Evolutionary conservation across 208 protist genomes (phyloP).

Genomic region (Leishmania aethiopica): DNA sequence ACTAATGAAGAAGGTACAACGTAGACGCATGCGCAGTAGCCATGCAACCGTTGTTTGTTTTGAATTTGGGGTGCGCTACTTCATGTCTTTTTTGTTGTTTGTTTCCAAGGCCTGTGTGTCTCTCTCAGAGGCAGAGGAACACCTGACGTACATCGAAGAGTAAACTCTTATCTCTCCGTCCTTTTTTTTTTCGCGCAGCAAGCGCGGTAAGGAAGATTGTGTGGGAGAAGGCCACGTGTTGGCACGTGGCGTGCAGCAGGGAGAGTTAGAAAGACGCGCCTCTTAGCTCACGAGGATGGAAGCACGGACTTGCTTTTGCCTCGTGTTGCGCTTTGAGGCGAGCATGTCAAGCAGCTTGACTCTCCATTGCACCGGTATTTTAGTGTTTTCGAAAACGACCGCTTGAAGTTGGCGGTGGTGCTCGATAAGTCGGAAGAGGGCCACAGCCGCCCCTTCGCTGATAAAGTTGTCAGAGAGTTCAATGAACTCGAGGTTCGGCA

Average conservation of each 20-base stretch:
- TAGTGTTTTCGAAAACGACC: conserved; percentile 82
- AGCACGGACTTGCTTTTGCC: neutral
- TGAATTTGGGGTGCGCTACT: neutral
- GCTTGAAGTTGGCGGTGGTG: conserved; percentile 65
- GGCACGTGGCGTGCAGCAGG: neutral
- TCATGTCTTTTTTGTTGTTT: neutral
- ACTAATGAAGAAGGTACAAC: neutral
- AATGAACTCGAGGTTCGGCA: conserved; percentile 69
- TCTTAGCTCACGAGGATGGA: conserved; percentile 8
- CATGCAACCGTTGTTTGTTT: neutral
- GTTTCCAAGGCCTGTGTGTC: neutral
- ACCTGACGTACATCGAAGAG: conserved; percentile 2
- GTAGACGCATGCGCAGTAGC: neutral
- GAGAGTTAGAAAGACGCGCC: neutral
- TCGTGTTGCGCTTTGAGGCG: conserved; percentile 36
- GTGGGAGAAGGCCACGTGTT: neutral
- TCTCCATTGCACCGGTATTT: conserved; percentile 81
- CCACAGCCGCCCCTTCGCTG: conserved; percentile 79
- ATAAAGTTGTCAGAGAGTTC: conserved; percentile 92
- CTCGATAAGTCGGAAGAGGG: conserved; percentile 56
- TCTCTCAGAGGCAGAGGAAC: neutral
- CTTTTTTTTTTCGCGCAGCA: neutral
- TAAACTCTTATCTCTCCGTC: neutral
- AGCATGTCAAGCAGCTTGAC: conserved; percentile 63
- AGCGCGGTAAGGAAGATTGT: neutral